A percentile compares a stretch with the other conserved stretches of the same genome.
Evolutionary conservation across 306 rosid genomes (phyloP).

Genomic region (Fagus sylvatica): DNA sequence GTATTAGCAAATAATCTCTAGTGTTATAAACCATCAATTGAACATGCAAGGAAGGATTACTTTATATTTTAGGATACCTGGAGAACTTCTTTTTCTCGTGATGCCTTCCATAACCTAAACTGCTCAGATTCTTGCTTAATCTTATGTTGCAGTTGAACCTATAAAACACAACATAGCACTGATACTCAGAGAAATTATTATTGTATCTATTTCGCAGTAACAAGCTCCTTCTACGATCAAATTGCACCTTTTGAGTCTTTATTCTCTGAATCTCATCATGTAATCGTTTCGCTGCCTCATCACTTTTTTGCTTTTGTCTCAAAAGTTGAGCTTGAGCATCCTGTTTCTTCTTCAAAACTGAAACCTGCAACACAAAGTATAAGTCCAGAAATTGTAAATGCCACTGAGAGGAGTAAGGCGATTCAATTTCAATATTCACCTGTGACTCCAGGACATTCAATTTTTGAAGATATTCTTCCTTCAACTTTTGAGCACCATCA

Average conservation of each 20-base stretch:
- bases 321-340: slow-evolving; percentile 88
- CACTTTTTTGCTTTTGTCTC: slow-evolving; percentile 85
- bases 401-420: slow-evolving; percentile 6
- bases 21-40: not conserved
- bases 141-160: slow-evolving; percentile 97
- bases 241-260: slow-evolving; percentile 75
- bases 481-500: slow-evolving; percentile 83
- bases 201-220: not conserved
- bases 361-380: slow-evolving; percentile 57
- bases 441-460: slow-evolving; percentile 81
- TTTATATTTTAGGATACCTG: slow-evolving; percentile 55
- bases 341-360: slow-evolving; percentile 83
- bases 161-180: slow-evolving; percentile 16
- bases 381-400: slow-evolving; percentile 23
- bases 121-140: slow-evolving; percentile 98
- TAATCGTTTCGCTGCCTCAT: slow-evolving; percentile 81
- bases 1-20: not conserved
- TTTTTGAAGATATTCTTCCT: slow-evolving; percentile 88
- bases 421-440: slow-evolving; percentile 46
- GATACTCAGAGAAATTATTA: not conserved
- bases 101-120: slow-evolving; percentile 92
- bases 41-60: not conserved
- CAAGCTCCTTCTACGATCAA: not conserved
- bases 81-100: slow-evolving; percentile 92
- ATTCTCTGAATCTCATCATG: slow-evolving; percentile 94